A percentile compares a stretch with the other conserved stretches of the same genome.
phyloP scores from a whole-genome alignment of 306 rosid species.

The Pyrus communis region DNA sequence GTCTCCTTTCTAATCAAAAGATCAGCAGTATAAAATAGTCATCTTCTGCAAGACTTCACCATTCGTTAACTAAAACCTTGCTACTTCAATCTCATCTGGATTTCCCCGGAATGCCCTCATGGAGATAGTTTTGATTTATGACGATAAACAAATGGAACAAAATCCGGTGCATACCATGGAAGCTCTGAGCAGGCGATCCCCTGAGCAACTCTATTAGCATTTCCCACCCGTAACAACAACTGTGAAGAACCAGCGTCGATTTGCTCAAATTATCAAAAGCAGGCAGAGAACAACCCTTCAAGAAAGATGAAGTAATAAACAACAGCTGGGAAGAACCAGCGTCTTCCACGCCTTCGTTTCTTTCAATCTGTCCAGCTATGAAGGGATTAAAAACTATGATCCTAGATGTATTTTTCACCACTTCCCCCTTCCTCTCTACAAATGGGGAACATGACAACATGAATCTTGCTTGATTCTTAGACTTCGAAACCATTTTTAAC shows the following conservation, averaged over 20 bases:
- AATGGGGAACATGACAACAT: no score
- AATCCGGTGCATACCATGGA: neutral
- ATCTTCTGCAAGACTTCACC: neutral
- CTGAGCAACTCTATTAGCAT: neutral
- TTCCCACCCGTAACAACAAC: neutral
- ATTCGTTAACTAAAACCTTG: neutral
- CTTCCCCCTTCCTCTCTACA: no score
- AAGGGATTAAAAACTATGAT: no score
- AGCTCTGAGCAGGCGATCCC: neutral
- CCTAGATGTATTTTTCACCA: no score
- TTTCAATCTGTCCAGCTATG: no score
- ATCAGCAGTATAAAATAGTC: neutral
- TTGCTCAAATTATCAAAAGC: neutral
- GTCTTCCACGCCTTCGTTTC: no score
- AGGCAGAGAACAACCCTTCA: neutral
- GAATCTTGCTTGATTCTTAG: no score
- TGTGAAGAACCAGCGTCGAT: neutral
- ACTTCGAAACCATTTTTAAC: no score
- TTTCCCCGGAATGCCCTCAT: neutral
- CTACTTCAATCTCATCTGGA: neutral
- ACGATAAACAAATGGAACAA: neutral
- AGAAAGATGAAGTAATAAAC: no score
- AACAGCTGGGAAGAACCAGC: no score
- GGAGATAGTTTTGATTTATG: neutral
- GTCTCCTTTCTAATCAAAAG: neutral